Base-by-base conservation (phyloP, 148 eudicot species). In the Pouteria glomerata region DNA sequence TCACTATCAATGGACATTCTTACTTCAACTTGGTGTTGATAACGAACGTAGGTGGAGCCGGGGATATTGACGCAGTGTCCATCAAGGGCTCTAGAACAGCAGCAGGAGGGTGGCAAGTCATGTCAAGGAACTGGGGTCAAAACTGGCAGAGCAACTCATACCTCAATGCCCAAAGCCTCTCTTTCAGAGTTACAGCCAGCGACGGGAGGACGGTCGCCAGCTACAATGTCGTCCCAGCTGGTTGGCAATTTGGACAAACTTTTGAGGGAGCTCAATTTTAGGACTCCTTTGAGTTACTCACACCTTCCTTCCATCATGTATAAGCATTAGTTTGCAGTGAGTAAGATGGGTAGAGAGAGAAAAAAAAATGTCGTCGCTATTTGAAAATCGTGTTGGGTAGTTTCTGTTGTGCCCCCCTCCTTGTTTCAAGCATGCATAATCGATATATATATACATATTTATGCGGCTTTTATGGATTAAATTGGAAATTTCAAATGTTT, bases 121-220 rank as follows among this genome's bases (percentile, higher is more conserved):
- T 81, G 87, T 57, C 84, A 7, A 69, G 87, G 64, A 84, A 84
- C 48, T 84, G 87, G 87, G 87, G 87, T 24, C 87, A 84, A 42
- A 84, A 84, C 16, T 84, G 87, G 87, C 82, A 84, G 64, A 84
- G 80, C 73, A 72, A 81, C 72, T 73, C 82, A 0, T 52, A 75
- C 53, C 84, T 84, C 44, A 29, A 78, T 19, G 80, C 84, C 51
- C 82, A 81, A 70, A 18, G 68, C 60, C 78, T 84, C 30, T 84
- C 84, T 42, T 81, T 84, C 44, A 50, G 23, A 21, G 82, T 84
- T 11, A 73, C 62, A 23, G 69, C 78, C 48, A 76, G 87, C 34
- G 75, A 81, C 19, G 87, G 84, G n/a, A 73, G 66, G 61, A 73
- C 76, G 13, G 19, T 84, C 31, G 76, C 87, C 26, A 74, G 74